These are phyloP conservation scores for Phylloboletellus chloephorus DNA, from an alignment of 1,284 basidiomycete genomes.

Conservation along the genomic window DNA sequence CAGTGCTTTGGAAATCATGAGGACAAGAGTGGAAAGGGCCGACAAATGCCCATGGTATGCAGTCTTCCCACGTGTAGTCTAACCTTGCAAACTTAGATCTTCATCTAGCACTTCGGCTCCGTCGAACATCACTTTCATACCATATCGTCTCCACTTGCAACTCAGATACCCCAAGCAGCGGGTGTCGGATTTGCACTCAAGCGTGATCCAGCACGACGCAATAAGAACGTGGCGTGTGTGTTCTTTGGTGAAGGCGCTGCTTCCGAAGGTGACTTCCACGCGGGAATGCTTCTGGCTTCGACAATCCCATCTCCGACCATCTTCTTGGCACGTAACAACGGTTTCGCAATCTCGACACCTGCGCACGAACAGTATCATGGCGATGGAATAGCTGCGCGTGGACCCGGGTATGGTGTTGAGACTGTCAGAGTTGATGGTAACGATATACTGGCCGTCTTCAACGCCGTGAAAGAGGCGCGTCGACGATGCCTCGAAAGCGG, in stretches of 20 bases:
- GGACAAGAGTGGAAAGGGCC: slow-evolving; percentile 79
- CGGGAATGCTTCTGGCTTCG: slow-evolving; percentile 71
- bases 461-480: slow-evolving; percentile 78
- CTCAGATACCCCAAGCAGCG: slow-evolving; percentile 94
- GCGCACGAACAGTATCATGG: slow-evolving; percentile 86
- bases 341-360: slow-evolving; percentile 94
- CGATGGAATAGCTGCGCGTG: slow-evolving; percentile 89
- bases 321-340: slow-evolving; percentile 79
- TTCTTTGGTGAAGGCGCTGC: slow-evolving; percentile 88
- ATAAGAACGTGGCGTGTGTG: slow-evolving; percentile 78
- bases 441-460: slow-evolving; percentile 83
- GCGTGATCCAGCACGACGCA: slow-evolving; percentile 67
- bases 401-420: slow-evolving; percentile 91
- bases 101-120: slow-evolving; percentile 77
- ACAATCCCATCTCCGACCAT: slow-evolving; percentile 69
- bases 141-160: slow-evolving; percentile 91
- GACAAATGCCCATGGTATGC: slow-evolving; percentile 82
- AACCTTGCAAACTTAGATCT: slow-evolving; percentile 5
- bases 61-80: background rate
- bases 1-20: slow-evolving; percentile 86
- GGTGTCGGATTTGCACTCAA: slow-evolving; percentile 89
- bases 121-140: slow-evolving; percentile 84
- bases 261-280: slow-evolving; percentile 75
- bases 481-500: slow-evolving; percentile 72
- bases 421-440: slow-evolving; percentile 93